Evolutionary conservation across 345 rosid genomes (phyloP).

Genomic region (Eutrema heterophyllum): DNA sequence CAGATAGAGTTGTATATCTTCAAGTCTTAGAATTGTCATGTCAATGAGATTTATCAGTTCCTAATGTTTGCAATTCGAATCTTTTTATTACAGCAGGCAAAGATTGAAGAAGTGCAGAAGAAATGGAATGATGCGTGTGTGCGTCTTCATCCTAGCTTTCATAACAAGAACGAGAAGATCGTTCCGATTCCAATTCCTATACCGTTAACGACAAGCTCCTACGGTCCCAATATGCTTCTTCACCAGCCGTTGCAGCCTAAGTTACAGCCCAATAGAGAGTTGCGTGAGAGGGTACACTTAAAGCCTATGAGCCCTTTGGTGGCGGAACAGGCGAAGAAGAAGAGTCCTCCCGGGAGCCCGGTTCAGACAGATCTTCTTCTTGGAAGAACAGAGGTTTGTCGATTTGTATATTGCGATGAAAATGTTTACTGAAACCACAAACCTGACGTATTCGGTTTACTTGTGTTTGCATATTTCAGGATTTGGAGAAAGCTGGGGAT

Average conservation of each 20-base stretch:
- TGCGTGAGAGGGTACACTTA: conserved; percentile 32
- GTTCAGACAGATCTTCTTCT: conserved; percentile 86
- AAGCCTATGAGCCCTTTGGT: conserved; percentile 36
- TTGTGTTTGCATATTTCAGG: not conserved
- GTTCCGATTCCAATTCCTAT: conserved; percentile 37
- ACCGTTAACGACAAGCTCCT: conserved; percentile 42
- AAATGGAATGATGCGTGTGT: conserved; percentile 81
- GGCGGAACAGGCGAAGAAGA: conserved; percentile 25
- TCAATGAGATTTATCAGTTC: not conserved
- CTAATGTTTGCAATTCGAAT: not conserved
- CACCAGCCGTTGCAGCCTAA: conserved; percentile 64
- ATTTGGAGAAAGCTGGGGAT: conserved; percentile 35
- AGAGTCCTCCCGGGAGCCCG: conserved; percentile 61
- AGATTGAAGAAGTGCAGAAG: conserved; percentile 58
- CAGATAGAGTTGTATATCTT: not conserved
- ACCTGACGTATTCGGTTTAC: conserved; percentile 28
- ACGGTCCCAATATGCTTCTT: conserved; percentile 47
- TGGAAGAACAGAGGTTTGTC: conserved; percentile 46
- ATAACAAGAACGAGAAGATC: conserved; percentile 48
- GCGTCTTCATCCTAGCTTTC: conserved; percentile 65
- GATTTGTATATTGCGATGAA: not conserved
- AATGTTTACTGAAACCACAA: conserved; percentile 18
- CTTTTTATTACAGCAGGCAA: conserved; percentile 4
- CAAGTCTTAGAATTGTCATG: not conserved
- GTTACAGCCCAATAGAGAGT: conserved; percentile 44